Evolutionary conservation across 2,329 filamentous ascomycete species (phyloP), one percentile per base, ranked within the genome.

Genomic region (Leptographium wingfieldii): DNA sequence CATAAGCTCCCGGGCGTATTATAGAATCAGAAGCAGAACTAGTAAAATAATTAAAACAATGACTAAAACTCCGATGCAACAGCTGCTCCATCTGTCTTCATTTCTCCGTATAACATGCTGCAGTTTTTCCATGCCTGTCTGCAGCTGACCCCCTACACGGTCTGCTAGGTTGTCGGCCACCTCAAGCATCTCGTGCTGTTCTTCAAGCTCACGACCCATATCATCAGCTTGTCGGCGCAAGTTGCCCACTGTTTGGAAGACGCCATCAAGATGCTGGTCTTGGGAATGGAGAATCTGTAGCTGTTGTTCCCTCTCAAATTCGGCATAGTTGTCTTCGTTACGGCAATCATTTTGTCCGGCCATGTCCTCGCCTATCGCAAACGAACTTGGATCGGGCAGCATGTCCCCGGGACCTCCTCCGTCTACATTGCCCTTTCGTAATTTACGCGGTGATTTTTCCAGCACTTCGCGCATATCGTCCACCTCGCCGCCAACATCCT

Each of bases 161-260:
- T 97, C 92, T 4, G 90, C 90, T 60, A 95, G 78, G 35, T 79
- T 81, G 73, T 97, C 92, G 49, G 95, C 87, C 58, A 88, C 85
- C 64, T 94, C 86, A 60, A 99, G 78, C 81, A 97, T 87, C 72
- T 91, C 89, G 27, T 81, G 81, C 78, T 99, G 94, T 75, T 99
- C 94, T 73, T 96, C 95, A 54, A 99, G 78, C 76, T 99, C 94
- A 60, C 92, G 80, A 1, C 94, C 92, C 92, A 99, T 99, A 67
- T 91, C 89, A 73, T 95, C 86, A 1, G 94, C 95, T 78, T 97
- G 94, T 69, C 87, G 80, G 60, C 92, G 80, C 69, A 99, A 74
- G 70, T 91, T 96, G 2, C 92, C 92, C 29, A 99, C 94, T 1
- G 92, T 97, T 65, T 86, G 83, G 70, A 95, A 96, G 55, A 99